These are phyloP conservation scores for Rubus parviflorus DNA, from an alignment of 306 rosid species.

Conservation along the genomic window DNA sequence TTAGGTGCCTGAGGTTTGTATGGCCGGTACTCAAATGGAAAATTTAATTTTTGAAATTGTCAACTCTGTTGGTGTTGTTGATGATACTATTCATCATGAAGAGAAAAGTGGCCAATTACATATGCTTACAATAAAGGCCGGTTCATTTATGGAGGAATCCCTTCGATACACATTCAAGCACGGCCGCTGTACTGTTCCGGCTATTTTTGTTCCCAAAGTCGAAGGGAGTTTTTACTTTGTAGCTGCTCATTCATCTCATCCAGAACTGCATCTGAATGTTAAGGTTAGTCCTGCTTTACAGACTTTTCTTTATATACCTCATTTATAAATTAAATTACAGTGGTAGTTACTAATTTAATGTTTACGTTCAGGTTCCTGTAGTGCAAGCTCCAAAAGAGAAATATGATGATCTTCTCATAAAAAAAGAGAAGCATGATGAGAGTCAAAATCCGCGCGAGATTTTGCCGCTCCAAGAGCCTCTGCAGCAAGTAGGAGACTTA, in stretches of 20 bases:
- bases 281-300: slow-evolving; percentile 33
- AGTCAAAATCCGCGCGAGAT: slow-evolving; percentile 17
- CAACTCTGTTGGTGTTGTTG: slow-evolving; percentile 38
- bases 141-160: slow-evolving; percentile 26
- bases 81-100: slow-evolving; percentile 38
- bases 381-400: slow-evolving; percentile 6
- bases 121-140: slow-evolving; percentile 49
- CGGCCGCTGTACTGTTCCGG: slow-evolving; percentile 44
- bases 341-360: slow-evolving; percentile 20
- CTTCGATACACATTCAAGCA: slow-evolving; percentile 45
- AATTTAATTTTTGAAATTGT: slow-evolving; percentile 51
- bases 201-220: slow-evolving; percentile 35
- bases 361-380: slow-evolving; percentile 38
- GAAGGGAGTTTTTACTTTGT: slow-evolving; percentile 38
- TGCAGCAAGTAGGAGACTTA: slow-evolving; percentile 11
- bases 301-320: slow-evolving; percentile 3
- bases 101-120: slow-evolving; percentile 41
- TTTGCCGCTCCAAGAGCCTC: slow-evolving; percentile 14
- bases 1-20: slow-evolving; percentile 49
- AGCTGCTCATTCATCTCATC: slow-evolving; percentile 47
- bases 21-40: slow-evolving; percentile 41
- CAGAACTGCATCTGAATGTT: slow-evolving; percentile 32
- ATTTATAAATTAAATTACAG: not conserved
- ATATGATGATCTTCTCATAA: not conserved
- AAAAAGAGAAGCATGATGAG: not conserved